These are phyloP conservation scores for Penicillium sp. DNA, from an alignment of 2,329 filamentous ascomycete genomes.

Conservation along the genomic window DNA sequence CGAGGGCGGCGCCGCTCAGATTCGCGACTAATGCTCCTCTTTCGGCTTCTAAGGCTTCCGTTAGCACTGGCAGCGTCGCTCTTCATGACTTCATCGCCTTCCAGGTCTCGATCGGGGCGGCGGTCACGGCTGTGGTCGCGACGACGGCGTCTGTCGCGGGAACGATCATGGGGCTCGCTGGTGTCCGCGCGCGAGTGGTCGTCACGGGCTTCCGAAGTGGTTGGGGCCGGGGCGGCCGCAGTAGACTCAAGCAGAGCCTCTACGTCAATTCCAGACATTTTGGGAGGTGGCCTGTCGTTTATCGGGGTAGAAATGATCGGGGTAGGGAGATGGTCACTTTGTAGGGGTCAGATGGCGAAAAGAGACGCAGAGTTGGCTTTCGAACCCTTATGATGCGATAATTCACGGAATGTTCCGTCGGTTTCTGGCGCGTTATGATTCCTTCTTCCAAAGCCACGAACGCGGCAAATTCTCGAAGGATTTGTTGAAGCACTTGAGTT, in stretches of 20 bases:
- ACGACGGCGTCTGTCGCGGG: constrained; percentile 56
- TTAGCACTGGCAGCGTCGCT: constrained; percentile 71
- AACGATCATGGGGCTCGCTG: constrained; percentile 54
- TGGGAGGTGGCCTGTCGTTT: constrained; percentile 27
- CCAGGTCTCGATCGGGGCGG: constrained; percentile 52
- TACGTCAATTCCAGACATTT: constrained; percentile 72
- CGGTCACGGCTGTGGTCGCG: constrained; percentile 59
- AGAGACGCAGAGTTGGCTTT: constrained; percentile 25
- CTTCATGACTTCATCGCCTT: constrained; percentile 58
- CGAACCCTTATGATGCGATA: constrained; percentile 34
- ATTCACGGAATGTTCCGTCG: background rate
- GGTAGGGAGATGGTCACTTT: constrained; percentile 40
- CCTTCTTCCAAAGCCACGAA: background rate
- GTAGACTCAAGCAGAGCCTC: constrained; percentile 88
- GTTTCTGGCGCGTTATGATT: background rate
- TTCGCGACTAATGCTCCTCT: constrained; percentile 74
- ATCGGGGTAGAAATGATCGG: constrained; percentile 3
- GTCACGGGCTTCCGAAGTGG: constrained; percentile 54
- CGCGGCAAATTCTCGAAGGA: background rate
- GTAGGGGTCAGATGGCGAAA: constrained; percentile 34
- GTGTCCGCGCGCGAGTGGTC: constrained; percentile 57
- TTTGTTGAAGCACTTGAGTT: background rate
- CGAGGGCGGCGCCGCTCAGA: constrained; percentile 71
- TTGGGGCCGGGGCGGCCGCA: constrained; percentile 54
- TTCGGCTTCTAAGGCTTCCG: constrained; percentile 73